Base-by-base conservation (phyloP, 2,329 filamentous ascomycete species). In the Shiraia sp. region DNA sequence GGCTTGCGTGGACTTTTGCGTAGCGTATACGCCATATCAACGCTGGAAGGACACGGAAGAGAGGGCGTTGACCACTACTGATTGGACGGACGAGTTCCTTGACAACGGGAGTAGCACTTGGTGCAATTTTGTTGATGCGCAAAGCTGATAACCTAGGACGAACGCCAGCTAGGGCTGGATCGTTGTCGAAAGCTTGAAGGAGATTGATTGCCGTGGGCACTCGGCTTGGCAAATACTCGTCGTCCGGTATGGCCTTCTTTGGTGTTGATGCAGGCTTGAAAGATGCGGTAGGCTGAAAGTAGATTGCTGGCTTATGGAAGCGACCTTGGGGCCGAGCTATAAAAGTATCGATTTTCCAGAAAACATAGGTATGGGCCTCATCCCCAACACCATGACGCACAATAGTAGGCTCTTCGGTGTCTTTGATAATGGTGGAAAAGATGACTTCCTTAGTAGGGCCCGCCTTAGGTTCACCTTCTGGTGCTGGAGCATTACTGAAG, bases 1-100 rank as follows among this genome's bases (percentile, higher is more conserved):
- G 67, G 44, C 79, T 81, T 8, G 81, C 72, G 3, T 83, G 81
- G 7, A 86, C 78, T 45, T 83, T 79, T 3, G 86, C 83, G 63
- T 90, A 90, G 33, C 86, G 78, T 42, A 91, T 80, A 29, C 87
- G 79, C 34, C 86, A 85, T 63, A 90, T 87, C 9, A 90, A 74
- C 3, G 84, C 81, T 7, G 88, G 86, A 37, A 81, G 80, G 26
- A 88, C 79, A 45, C 78, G 80, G 32, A 88, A 77, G 6, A 80
- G 76, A 24, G 86, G 75, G 42, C 79, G 79, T 34, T 83, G 79
- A 4, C 84, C 77, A 10, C 82, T 83, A 47, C 80, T 80, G 40
- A 91, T 77, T 3, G 85, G 82, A 27, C 80, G 81, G 45, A 81
- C 74, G 27, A 79, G 69, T 45, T 87, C 83, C 51, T 80, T 80